Evolutionary conservation across 129 eudicot genomes (phyloP), one percentile per base, ranked within the genome.

Genomic region (Heracleum sosnowskyi): DNA sequence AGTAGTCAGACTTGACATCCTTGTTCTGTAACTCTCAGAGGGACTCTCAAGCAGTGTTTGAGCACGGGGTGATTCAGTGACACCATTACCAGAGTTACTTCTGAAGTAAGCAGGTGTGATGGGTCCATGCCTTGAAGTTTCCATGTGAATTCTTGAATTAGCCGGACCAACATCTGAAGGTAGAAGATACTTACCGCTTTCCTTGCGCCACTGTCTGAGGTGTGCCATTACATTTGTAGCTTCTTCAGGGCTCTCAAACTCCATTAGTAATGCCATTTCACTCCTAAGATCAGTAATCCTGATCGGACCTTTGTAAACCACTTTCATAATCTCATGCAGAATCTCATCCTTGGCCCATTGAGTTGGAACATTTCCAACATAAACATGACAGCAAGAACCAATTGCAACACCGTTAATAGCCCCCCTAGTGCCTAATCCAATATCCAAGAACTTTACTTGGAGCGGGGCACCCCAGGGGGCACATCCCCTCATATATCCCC

Each of bases 231-330:
- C 88, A 70, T 81, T 82, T 33, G 87, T 85, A 53, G 97, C 97
- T 80, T 96, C 97, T 86, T 96, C 99, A 78, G 97, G 97, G 46
- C 87, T 82, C 76, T 86, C 89, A 78, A 92, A 90, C 82, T 96
- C 99, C 89, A 96, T 78, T 68, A 96, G 79, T 41, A 96, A 53
- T 24, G 99, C 99, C 78, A 89, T 89, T 84, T 96, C 97, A 81
- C 81, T 89, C 40, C 82, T 78, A 68, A 96, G 93, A 72, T 96
- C 97, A 79, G 80, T 84, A 77, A 90, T 89, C 64, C 84, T 69
- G 53, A 89, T 86, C 42, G 99, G 97, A 64, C 90, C 91, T 76
- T 80, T 87, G 55, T 78, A 81, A 76, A 86, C 60, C 34, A 79
- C 86, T 77, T 89, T 90, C 70, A 81, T 84, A 40, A 81, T 62